Base-by-base conservation (phyloP, 2,329 filamentous ascomycete genomes). In the Mycosphaerella sp. region DNA sequence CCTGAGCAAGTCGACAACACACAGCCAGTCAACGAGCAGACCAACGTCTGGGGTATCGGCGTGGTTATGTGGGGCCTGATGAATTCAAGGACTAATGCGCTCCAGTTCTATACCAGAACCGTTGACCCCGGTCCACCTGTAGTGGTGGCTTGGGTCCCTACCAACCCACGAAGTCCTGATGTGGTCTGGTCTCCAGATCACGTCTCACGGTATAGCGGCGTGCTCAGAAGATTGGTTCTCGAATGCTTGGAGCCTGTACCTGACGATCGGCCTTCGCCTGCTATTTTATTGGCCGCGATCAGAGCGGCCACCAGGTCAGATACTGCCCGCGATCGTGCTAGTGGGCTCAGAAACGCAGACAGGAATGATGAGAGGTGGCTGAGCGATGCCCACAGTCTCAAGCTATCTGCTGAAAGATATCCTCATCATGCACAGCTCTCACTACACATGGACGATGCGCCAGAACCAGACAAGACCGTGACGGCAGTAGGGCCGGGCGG, bases 31-130 rank as follows among this genome's bases (percentile, higher is more conserved):
- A 14, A 43, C 21, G 29, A 7, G 9, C 47, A 51, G n/a, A 55
- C 53, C 7, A 55, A 55, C 21, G 53, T 55, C 12, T 55, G 48
- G 53, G 53, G 48, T n/a, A 51, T 48, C 9, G 53, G 53, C 7
- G 46, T 55, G n/a, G 8, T 48, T 3, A 6, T 55, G 10, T 55
- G 53, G 53, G 17, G 36, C 3, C 39, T 55, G 10, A 39, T 55
- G n/a, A 29, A 46, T n/a, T 49, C 47, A 26, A 40, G 47, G 40
- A 26, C 21, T 4, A 14, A n/a, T n/a, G 47, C 17, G 12, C 9
- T 6, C 12, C 23, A 32, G 10, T 10, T 51, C n/a, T 51, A 51
- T 31, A n/a, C 11, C 14, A 11, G 26, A 6, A 17, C 9, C 10
- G 42, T 12, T 10, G 42, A 42, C 7, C 14, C 14, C 6, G 26